Evolutionary conservation across 805 yeast genomes (phyloP), one percentile per base, ranked within the genome.

Genomic region (Cephaloascus fragrans): DNA sequence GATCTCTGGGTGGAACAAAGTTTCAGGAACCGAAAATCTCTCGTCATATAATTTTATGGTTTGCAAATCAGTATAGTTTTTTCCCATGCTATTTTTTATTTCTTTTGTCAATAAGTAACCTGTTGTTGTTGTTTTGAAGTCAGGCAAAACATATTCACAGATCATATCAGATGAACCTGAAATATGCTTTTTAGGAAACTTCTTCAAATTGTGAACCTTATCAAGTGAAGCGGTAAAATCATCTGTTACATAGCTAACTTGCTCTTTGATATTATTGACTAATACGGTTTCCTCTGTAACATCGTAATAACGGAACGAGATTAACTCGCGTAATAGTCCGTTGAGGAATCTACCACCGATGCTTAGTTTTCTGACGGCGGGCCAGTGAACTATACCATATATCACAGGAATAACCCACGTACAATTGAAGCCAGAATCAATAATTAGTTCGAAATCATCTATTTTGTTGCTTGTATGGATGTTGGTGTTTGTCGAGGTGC

Each of bases 231-330:
- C 48, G 18, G 57, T 61, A 49, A 77, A 85, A 48, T 83, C 75
- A 17, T 48, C 44, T 0, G 90, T 77, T n/a, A 85, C 75, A 64
- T 75, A 78, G 56, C 85, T 71, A 29, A 90, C 63, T 42, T 73
- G 66, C 52, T 89, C 96, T 52, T 93, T 93, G 47, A 94, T 83
- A 36, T 83, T 79, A 52, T 88, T 86, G 37, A 93, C 80, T 36
- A 93, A 61, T 2, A 83, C 66, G 0, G 95, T 81, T 57, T 94
- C 99, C 44, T 93, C 96, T 53, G 86, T 79, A 47, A 93, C 88
- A 52, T 93, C 90, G 56, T 89, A 93, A 62, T 93, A 93, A 39
- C 97, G 69, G 53, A 83, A 93, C 2, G 96, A 86, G 10, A 90
- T 75, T 37, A 85, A 69, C 52, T 93, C 97, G 45, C 88, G 71